Evolutionary conservation across 2,329 filamentous ascomycete genomes (phyloP).

Genomic region (Neopestalotiopsis sp.): DNA sequence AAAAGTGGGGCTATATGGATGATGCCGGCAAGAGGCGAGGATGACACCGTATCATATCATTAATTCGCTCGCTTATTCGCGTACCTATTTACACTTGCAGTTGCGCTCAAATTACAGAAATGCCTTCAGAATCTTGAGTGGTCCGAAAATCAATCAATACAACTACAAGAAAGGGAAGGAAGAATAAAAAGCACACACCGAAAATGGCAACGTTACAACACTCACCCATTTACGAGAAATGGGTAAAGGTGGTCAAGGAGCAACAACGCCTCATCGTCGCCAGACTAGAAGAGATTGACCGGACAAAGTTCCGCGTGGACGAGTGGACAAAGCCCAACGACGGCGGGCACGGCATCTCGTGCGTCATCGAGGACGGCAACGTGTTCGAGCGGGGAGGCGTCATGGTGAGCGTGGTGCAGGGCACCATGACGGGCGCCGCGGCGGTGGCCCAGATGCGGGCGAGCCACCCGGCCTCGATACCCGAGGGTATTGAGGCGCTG

Average conservation of each 20-base stretch:
- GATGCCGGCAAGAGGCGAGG: too few relatives aligned
- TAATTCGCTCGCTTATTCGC: too few relatives aligned
- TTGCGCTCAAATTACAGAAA: too few relatives aligned
- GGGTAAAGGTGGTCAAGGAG: conserved; percentile 94
- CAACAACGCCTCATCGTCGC: conserved; percentile 87
- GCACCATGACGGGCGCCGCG: conserved; percentile 81
- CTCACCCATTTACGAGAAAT: conserved; percentile 94
- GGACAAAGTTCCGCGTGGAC: conserved; percentile 80
- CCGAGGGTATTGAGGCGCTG: conserved; percentile 63
- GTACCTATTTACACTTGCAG: too few relatives aligned
- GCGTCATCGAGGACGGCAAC: conserved; percentile 95
- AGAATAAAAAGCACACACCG: background rate
- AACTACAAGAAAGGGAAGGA: background rate
- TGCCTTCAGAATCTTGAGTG: too few relatives aligned
- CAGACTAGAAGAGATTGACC: conserved; percentile 83
- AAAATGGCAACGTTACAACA: conserved; percentile 42
- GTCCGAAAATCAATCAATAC: conserved; percentile 39
- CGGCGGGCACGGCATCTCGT: conserved; percentile 91
- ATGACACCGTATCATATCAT: too few relatives aligned
- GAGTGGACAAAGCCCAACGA: conserved; percentile 85
- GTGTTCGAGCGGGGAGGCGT: conserved; percentile 98
- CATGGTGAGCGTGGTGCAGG: conserved; percentile 94
- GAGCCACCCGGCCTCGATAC: conserved; percentile 85
- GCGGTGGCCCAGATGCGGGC: conserved; percentile 86
- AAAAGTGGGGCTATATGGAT: too few relatives aligned